Percentiles rank a stretch among this genome's conserved stretches.
Evolutionary conservation across 73 alveolate species (phyloP).

Genomic region (Paramecium tetraurelia): DNA sequence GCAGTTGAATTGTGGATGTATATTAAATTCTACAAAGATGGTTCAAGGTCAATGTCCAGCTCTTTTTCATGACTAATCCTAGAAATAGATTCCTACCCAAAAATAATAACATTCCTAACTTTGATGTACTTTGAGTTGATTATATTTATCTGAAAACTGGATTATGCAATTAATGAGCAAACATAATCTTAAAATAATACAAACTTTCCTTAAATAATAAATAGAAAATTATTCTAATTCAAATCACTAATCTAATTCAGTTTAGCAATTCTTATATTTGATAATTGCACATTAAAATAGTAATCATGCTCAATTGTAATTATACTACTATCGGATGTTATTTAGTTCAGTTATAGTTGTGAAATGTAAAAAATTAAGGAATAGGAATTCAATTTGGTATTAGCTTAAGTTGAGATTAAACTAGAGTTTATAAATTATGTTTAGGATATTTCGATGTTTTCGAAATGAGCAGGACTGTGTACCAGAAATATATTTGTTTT

Average conservation of each 20-base stretch:
- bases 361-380: neutral
- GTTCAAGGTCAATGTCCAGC: neutral
- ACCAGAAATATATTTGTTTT: neutral
- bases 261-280: neutral
- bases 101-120: neutral
- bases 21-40: neutral
- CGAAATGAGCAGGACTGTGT: neutral
- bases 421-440: neutral
- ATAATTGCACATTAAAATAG: neutral
- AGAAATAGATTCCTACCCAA: neutral
- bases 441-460: neutral
- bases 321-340: neutral
- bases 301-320: neutral
- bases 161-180: neutral
- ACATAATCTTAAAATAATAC: neutral
- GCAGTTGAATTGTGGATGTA: neutral
- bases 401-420: neutral
- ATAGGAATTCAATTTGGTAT: neutral
- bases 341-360: neutral
- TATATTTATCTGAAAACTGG: neutral
- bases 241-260: neutral
- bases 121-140: neutral
- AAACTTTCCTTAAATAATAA: neutral
- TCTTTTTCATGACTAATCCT: neutral
- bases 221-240: neutral